Conservation (phyloP, 1,284 basidiomycete genomes). For the Pseudozyma sp. region DNA sequence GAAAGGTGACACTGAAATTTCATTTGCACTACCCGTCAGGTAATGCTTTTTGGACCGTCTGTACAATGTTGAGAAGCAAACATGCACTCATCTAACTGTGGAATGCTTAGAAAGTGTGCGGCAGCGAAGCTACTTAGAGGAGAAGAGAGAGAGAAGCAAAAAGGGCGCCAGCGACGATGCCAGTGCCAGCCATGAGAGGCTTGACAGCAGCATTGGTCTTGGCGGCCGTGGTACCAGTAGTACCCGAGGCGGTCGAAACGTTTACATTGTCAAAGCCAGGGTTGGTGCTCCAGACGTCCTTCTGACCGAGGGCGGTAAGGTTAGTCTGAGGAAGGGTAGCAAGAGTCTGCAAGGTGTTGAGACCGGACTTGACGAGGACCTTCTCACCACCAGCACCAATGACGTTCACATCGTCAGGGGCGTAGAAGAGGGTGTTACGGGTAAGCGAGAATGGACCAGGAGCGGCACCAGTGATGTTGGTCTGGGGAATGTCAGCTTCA, state of each 20-base stretch:
- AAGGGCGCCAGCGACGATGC: conserved; percentile 19
- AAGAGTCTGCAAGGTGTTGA: conserved; percentile 56
- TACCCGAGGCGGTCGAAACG: conserved; percentile 17
- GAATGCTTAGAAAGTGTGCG: not conserved
- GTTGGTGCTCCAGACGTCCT: conserved; percentile 64
- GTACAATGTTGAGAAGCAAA: not conserved
- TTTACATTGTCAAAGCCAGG: conserved; percentile 47
- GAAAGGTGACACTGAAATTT: too few species aligned
- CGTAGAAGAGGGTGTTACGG: conserved; percentile 63
- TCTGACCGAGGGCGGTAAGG: conserved; percentile 49
- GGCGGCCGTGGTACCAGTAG: conserved; percentile 10
- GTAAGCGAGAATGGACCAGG: conserved; percentile 59
- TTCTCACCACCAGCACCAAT: conserved; percentile 64
- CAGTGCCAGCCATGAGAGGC: conserved; percentile 17
- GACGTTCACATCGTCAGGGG: conserved; percentile 61
- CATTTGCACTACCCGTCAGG: too few species aligned
- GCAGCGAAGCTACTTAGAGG: conserved; percentile 3
- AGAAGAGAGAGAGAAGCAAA: conserved; percentile 15
- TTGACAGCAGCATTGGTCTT: conserved; percentile 30
- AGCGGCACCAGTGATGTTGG: conserved; percentile 68
- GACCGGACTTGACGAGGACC: conserved; percentile 56
- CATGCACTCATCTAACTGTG: too few species aligned
- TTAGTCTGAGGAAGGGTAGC: conserved; percentile 37
- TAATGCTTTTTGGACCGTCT: too few species aligned
- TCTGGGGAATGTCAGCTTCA: conserved; percentile 51